Conservation (phyloP, 2,329 filamentous ascomycete genomes). For the Chalara sp. region DNA sequence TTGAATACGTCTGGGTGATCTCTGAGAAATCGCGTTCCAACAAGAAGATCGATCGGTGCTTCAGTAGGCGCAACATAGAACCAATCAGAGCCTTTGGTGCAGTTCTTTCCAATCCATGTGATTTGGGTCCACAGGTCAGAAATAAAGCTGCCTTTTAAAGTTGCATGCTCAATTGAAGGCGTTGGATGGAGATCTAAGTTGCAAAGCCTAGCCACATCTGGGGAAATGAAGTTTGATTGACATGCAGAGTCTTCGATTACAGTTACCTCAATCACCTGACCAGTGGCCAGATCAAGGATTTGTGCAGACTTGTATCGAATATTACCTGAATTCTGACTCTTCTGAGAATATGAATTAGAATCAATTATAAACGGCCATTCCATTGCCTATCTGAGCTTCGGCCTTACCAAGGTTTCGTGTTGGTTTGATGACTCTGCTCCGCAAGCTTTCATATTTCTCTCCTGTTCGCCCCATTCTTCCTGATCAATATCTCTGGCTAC, state of each 20-base stretch:
- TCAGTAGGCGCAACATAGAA: not conserved
- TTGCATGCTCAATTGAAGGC: not conserved
- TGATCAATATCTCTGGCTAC: not conserved
- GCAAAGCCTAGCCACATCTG: not conserved
- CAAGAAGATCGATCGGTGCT: not conserved
- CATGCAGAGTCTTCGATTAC: not conserved
- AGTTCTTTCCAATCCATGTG: not conserved
- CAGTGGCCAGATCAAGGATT: not conserved
- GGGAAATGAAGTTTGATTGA: not conserved
- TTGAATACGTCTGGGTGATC: not conserved
- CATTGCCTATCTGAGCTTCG: not conserved
- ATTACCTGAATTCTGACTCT: not conserved
- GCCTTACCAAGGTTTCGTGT: not conserved
- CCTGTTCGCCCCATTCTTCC: not conserved
- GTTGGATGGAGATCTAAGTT: not conserved
- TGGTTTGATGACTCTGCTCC: not conserved
- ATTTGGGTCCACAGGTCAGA: not conserved
- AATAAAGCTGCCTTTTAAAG: not conserved
- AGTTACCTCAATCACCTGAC: not conserved
- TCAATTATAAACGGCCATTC: not conserved
- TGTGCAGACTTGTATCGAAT: not conserved
- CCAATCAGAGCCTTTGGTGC: not conserved
- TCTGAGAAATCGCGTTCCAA: not conserved
- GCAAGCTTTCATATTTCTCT: not conserved
- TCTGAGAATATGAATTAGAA: not conserved